Base-by-base conservation (phyloP, 768 basidiomycete species). In the Cubamyces lactineus region DNA sequence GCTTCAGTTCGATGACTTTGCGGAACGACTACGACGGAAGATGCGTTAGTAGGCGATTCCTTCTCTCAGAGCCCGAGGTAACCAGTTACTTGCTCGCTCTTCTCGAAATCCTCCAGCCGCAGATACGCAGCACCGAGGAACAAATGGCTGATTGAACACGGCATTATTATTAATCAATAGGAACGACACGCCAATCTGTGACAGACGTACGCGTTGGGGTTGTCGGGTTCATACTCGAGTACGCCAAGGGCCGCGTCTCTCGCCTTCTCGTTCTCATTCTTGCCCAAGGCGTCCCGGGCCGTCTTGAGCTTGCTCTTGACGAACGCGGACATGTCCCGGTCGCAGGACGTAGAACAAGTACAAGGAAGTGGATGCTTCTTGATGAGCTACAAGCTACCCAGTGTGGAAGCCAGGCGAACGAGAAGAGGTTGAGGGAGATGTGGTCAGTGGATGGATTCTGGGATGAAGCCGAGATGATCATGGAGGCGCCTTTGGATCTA, bases 51-150 rank as follows among this genome's bases (percentile, higher is more conserved):
- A 15, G 1, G 19, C 48, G 66, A 41, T 46, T 43, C 49, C 50
- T 19, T 34, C 48, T 28, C 23, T 49, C 41, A 30, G 16, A 47
- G 56, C n/a, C 53, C 50, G 30, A 12, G 34, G 47, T 58, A 56
- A 56, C 45, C 67, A 69, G 79, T 82, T 84, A 96, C 95, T 86
- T 89, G 85, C 79, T 98, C 95, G 78, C 94, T 90, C 72, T 87
- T 78, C 41, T 86, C 83, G 21, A 78, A 73, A 56, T 91, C 82
- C 26, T 85, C 85, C 2, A 96, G 78, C 71, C 96, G 92, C 12
- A 93, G 78, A 23, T 83, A 79, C 1, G 97, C 87, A 12, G 97
- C 76, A 2, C 88, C 95, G 26, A 92, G 81, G 71, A 95, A 97
- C 23, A 97, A 89, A 71, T 90, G 84, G 5, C 96, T 98, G 43